Percentiles rank a stretch among this genome's conserved stretches.
Conservation (phyloP, 148 eudicot species). For the Camellia granthamiana region DNA sequence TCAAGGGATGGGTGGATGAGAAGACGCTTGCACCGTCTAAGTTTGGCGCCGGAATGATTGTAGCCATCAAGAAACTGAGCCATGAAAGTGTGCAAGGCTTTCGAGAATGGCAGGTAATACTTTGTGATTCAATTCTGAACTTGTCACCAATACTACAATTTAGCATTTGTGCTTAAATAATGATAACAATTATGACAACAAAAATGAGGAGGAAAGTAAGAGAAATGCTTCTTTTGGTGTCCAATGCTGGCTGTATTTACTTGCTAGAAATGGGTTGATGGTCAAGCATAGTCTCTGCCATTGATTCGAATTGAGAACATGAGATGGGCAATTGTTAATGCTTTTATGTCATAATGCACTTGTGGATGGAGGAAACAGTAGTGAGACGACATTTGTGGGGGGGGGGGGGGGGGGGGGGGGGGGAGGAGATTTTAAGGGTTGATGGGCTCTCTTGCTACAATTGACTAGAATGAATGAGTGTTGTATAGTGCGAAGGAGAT, state of each 20-base stretch:
- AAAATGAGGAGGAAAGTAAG: background rate
- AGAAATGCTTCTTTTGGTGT: background rate
- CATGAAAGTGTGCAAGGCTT: slow-evolving; percentile 55
- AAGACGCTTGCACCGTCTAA: slow-evolving; percentile 16
- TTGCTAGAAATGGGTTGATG: background rate
- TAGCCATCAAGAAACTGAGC: slow-evolving; percentile 63
- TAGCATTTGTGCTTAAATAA: background rate
- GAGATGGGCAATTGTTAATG: background rate
- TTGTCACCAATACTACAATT: background rate
- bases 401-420: too few relatives aligned
- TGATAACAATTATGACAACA: slow-evolving; percentile 1
- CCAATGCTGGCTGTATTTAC: background rate
- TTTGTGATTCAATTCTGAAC: background rate
- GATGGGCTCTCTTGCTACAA: background rate
- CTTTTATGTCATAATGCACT: background rate
- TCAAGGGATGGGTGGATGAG: slow-evolving; percentile 60
- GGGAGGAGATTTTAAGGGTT: too few relatives aligned
- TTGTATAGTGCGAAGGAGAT: too few relatives aligned
- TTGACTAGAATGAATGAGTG: background rate
- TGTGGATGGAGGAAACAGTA: background rate
- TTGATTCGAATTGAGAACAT: background rate
- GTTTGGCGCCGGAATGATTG: slow-evolving; percentile 32
- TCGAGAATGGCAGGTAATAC: slow-evolving; percentile 54
- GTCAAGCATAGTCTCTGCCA: background rate
- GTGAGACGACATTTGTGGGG: too few relatives aligned